Base-by-base conservation (phyloP, 192 early-diverging fungal species). In the Coemansia umbellata region DNA sequence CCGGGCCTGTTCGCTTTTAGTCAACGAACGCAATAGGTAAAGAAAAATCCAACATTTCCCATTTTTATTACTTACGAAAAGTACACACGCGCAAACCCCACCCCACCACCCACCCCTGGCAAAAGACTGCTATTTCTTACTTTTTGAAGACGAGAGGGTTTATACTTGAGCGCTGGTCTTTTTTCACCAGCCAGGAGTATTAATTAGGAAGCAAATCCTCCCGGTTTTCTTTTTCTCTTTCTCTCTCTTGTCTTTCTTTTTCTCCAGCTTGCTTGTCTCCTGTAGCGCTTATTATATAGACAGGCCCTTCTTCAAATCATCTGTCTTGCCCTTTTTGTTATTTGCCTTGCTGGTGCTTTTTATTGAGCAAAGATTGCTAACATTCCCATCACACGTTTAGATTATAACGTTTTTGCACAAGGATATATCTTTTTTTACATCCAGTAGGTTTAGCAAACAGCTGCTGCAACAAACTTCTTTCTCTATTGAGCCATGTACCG, bases 281-380 rank as follows among this genome's bases (percentile, higher is more conserved):
- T 31, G 28, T 31, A 22, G 17, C 28, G 41, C 22, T 35, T 50
- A 5, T 30, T 30, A 13, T 6, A n/a, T 50, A 17, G 52, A 54
- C 39, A 42, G 37, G 41, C 42, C 31, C 35, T 51, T 14, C 33
- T 4, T n/a, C 50, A 36, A 51, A 35, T 33, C 32, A 33, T 8
- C 32, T 55, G 40, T 58, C 49, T 27, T 41, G n/a, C 33, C 33
- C 33, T 13, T 15, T 42, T 42, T 42, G 19, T 18, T 5, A 1
- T 42, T 10, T 9, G 37, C 11, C 18, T 37, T 18, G 4, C 5
- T 11, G 14, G 2, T 19, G 5, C 14, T 9, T 42, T 42, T 8
- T 8, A n/a, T 6, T 18, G 40, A 22, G 40, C 19, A 9, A 7
- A n/a, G 24, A 10, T 22, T n/a, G 6, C 40, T 42, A 42, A 22